phyloP scores from a whole-genome alignment of 495 filamentous ascomycete genomes.

The Baudoinia panamericana region DNA sequence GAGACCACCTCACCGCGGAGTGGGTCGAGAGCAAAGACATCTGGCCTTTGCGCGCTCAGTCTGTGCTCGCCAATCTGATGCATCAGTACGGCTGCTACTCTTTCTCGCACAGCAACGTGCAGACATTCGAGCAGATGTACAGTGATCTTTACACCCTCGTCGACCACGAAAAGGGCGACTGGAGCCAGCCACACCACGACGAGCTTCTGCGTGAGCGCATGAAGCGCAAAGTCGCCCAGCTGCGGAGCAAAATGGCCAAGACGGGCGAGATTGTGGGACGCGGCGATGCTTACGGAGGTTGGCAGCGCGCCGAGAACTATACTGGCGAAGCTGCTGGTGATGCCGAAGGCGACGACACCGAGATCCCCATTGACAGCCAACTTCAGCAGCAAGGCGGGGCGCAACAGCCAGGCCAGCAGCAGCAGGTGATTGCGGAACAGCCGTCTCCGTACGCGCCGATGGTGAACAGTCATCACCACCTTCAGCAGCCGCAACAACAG shows the following conservation, averaged over 20 bases:
- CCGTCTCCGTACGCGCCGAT: too few relatives aligned
- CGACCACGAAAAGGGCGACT: conserved; percentile 19
- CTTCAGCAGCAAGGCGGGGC: background rate
- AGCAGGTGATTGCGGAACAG: background rate
- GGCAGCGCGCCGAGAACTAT: conserved; percentile 12
- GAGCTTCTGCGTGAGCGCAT: conserved; percentile 19
- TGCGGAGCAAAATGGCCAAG: conserved; percentile 20
- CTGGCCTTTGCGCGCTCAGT: conserved; percentile 19
- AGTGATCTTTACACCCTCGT: conserved; percentile 16
- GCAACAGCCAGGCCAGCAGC: conserved; percentile 15
- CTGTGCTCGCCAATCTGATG: conserved; percentile 18
- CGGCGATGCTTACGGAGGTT: conserved; percentile 11
- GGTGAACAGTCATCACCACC: too few relatives aligned
- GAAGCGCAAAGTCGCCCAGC: conserved; percentile 21
- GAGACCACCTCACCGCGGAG: conserved; percentile 20
- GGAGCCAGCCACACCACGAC: conserved; percentile 15
- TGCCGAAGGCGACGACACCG: conserved; percentile 10
- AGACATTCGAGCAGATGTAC: conserved; percentile 14
- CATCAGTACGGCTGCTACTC: conserved; percentile 18
- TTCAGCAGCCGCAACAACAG: conserved; percentile 8
- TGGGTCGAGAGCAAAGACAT: conserved; percentile 22
- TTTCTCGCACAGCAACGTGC: conserved; percentile 7
- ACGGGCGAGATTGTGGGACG: conserved; percentile 18
- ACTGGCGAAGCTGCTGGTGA: conserved; percentile 16
- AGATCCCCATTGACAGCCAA: conserved; percentile 4